These are phyloP conservation scores for Syzygium malaccense DNA, from an alignment of 441 rosid species.

Conservation along the genomic window DNA sequence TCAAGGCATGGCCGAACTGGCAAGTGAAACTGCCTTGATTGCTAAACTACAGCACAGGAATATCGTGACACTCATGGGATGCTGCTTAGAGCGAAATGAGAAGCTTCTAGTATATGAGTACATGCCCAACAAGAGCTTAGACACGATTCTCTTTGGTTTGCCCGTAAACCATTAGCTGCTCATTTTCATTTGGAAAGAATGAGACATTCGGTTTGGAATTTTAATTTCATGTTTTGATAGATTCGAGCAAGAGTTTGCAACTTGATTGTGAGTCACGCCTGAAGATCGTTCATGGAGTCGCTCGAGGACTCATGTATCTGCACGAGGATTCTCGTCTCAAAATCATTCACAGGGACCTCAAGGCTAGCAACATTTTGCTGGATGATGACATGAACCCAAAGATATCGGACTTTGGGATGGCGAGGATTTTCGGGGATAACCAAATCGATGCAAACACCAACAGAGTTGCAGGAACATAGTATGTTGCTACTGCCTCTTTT, in stretches of 20 bases:
- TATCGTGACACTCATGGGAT: neutral
- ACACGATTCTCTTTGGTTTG: neutral
- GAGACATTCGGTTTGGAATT: neutral
- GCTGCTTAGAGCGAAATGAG: neutral
- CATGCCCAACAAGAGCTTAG: neutral
- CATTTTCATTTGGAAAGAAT: neutral
- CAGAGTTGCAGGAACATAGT: neutral
- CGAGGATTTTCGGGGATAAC: neutral
- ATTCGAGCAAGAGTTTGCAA: neutral
- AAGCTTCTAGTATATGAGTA: neutral
- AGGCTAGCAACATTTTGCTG: neutral
- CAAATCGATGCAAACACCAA: neutral
- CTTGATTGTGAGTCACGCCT: neutral
- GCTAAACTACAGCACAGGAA: neutral
- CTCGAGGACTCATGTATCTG: neutral
- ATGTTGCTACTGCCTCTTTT: neutral
- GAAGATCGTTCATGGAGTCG: neutral
- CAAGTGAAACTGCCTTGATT: neutral
- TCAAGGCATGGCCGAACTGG: neutral
- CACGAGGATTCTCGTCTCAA: neutral
- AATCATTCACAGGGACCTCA: neutral
- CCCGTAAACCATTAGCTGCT: neutral
- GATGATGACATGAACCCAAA: neutral
- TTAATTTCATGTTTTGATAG: neutral
- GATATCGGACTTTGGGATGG: neutral